phyloP scores from a whole-genome alignment of 257 asterid species.

The Coffea eugenioides region DNA sequence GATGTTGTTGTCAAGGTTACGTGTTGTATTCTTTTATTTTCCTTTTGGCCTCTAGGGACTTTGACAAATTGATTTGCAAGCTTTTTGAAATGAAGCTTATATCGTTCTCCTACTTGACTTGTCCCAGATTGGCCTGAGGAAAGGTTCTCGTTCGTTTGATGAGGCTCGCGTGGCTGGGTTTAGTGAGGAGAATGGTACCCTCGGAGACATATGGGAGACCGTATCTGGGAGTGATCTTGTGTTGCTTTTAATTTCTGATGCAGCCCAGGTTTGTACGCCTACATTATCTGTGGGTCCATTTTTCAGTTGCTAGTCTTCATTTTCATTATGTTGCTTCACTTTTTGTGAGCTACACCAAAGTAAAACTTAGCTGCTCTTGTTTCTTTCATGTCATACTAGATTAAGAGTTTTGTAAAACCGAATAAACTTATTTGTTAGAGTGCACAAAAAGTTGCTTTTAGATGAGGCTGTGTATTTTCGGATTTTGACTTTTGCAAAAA shows the following conservation, averaged over 20 bases:
- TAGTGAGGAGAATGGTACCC: constrained; percentile 83
- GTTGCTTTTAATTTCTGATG: constrained; percentile 84
- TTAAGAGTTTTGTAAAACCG: neutral
- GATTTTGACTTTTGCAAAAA: no score
- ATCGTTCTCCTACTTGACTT: constrained; percentile 13
- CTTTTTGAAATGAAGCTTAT: constrained; percentile 1
- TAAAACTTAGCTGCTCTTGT: neutral
- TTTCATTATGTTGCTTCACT: neutral
- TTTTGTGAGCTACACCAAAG: neutral
- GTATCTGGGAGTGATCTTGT: constrained; percentile 86
- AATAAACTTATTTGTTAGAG: neutral
- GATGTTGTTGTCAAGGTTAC: constrained; percentile 84
- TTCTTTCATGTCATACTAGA: neutral
- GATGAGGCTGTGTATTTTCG: neutral
- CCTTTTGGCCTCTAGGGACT: neutral
- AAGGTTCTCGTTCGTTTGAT: constrained; percentile 84
- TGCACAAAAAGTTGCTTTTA: neutral
- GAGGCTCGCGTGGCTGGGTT: constrained; percentile 94
- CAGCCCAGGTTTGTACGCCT: constrained; percentile 73
- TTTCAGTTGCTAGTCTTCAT: neutral
- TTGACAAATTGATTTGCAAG: neutral
- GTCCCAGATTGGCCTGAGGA: constrained; percentile 85
- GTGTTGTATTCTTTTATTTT: neutral
- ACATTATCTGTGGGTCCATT: neutral
- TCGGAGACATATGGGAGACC: constrained; percentile 96